Evolutionary conservation across 176 grass and related monocot species (phyloP), one percentile per base, ranked within the genome.

Genomic region (Chrysopogon serrulatus): DNA sequence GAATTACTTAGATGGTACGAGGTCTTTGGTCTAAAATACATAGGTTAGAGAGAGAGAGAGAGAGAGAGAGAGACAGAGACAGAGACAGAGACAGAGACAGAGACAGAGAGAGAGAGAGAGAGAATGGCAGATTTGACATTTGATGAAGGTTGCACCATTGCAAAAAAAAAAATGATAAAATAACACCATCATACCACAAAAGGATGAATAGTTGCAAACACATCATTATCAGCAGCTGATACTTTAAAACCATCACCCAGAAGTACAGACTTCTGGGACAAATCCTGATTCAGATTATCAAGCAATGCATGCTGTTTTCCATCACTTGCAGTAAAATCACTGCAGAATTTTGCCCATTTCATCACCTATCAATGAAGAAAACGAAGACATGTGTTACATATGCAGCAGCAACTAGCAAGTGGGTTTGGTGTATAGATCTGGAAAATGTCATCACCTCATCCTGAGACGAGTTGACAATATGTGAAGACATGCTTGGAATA

Each of bases 301-400:
- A 98, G 84, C 51, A 79, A 67, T 23, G 41, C 23, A 68, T 77
- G 73, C 74, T 78, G 83, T 65, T 78, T 64, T 48, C 81, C 93
- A 47, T 68, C 28, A 71, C 78, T 88, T 18, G 60, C 60, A 78
- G 82, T 71, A 92, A 99, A 92, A 43, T 88, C 90, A n/a, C 79
- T 94, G 56, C 86, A 82, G 80, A 99, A 99, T 21, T 69, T 62
- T 71, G 87, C 89, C 96, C 96, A 99, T 77, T 90, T 92, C 80
- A 56, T 87, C 74, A 86, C 89, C 96, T 94, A 70, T 48, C 12
- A 73, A 86, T 41, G 60, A 47, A 90, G 70, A 81, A 83, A 93
- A 59, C 2, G 44, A 57, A 68, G 16, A 49, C 6, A 23, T 71
- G 28, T 24, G 23, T 18, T 78, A 77, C 40, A 79, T 72, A 85